Evolutionary conservation across 2,329 filamentous ascomycete species (phyloP).

Genomic region (Hypomyces rosellus): DNA sequence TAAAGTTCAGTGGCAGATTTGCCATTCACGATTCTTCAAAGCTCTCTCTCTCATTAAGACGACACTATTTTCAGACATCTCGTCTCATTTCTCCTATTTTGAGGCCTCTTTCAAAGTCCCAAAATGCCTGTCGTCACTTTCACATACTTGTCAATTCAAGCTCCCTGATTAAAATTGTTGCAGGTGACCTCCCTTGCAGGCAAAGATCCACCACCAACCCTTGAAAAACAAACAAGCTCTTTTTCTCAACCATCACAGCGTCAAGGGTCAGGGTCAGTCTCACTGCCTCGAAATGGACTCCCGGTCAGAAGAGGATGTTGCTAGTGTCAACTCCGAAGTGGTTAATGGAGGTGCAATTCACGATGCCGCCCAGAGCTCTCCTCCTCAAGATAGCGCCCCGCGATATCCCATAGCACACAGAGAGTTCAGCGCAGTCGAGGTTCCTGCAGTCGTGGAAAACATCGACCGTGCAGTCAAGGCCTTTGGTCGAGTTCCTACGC

Average conservation of each 20-base stretch:
- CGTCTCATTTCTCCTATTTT: too few relatives aligned
- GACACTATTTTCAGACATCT: too few relatives aligned
- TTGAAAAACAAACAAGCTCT: slow-evolving; percentile 1
- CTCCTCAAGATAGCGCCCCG: slow-evolving; percentile 22
- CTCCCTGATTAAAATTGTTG: neutral
- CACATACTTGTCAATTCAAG: neutral
- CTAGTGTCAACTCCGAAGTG: slow-evolving; percentile 4
- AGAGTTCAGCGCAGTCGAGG: slow-evolving; percentile 34
- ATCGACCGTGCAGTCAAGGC: slow-evolving; percentile 37
- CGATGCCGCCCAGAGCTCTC: slow-evolving; percentile 3
- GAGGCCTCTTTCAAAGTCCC: too few relatives aligned
- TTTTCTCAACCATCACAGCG: slow-evolving; percentile 1
- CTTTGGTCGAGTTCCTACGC: slow-evolving; percentile 33
- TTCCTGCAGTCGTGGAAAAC: slow-evolving; percentile 38
- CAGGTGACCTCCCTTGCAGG: too few relatives aligned
- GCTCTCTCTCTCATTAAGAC: too few relatives aligned
- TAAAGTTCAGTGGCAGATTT: too few relatives aligned
- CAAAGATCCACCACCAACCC: too few relatives aligned
- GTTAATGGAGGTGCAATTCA: neutral
- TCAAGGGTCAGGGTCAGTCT: neutral
- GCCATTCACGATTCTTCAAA: too few relatives aligned
- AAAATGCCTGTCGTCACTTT: neutral
- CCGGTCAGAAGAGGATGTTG: neutral
- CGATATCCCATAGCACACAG: slow-evolving; percentile 30
- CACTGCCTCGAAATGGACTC: neutral